Evolutionary conservation across 495 filamentous ascomycete species (phyloP).

Genomic region (Annulohypoxylon stygium): DNA sequence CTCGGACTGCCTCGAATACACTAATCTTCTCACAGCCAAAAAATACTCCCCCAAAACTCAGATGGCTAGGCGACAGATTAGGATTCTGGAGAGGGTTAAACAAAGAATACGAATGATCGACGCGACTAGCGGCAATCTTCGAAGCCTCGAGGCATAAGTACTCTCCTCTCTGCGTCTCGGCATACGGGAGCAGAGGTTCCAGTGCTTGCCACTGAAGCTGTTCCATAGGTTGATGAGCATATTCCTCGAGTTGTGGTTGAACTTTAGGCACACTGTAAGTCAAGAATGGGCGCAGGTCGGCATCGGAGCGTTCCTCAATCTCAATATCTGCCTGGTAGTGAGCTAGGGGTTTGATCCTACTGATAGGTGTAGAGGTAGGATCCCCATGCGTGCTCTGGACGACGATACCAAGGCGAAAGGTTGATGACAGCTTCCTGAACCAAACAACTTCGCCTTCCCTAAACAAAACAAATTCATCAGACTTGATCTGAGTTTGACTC

Average conservation of each 20-base stretch:
- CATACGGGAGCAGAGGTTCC: conserved; percentile 25
- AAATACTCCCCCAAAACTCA: conserved; percentile 54
- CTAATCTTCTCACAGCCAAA: conserved; percentile 61
- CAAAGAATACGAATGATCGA: conserved; percentile 59
- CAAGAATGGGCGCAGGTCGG: conserved; percentile 61
- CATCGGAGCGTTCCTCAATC: conserved; percentile 47
- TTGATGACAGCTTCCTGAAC: conserved; percentile 47
- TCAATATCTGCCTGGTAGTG: conserved; percentile 31
- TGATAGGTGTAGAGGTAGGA: conserved; percentile 25
- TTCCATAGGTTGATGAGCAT: conserved; percentile 46
- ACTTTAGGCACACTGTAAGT: conserved; percentile 59
- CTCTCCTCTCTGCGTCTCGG: conserved; percentile 43
- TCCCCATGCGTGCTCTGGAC: conserved; percentile 31
- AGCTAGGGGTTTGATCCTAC: conserved; percentile 40
- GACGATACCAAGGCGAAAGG: conserved; percentile 29
- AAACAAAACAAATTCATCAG: conserved; percentile 51
- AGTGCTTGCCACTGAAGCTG: conserved; percentile 50
- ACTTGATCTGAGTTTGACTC: conserved; percentile 22
- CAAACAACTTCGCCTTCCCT: conserved; percentile 60
- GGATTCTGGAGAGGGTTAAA: conserved; percentile 49
- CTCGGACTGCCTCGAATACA: conserved; percentile 56
- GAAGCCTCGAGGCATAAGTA: conserved; percentile 58
- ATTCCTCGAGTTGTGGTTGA: conserved; percentile 24
- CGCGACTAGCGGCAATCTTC: conserved; percentile 56
- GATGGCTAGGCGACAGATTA: conserved; percentile 16